Percentiles rank a stretch among this genome's conserved stretches.
phyloP scores from a whole-genome alignment of 1,139 yeast genomes.

The Meyerozyma elateridarum region DNA sequence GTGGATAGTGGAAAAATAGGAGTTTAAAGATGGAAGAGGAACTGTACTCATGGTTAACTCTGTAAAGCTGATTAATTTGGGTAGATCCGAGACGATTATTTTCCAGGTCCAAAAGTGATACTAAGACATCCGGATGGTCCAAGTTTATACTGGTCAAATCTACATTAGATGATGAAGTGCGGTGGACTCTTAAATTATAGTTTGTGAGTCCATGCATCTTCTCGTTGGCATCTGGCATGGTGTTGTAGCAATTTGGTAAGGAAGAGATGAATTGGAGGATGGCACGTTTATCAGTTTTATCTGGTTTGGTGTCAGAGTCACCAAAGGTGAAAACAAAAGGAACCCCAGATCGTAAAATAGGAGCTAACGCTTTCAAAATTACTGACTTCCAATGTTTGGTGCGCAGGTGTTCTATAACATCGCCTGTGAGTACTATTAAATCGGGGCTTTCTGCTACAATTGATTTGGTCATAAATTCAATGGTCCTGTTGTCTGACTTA shows the following conservation, averaged over 20 bases:
- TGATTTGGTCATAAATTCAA: conserved; percentile 25
- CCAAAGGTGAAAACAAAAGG: conserved; percentile 41
- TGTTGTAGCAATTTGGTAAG: conserved; percentile 37
- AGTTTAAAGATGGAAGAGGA: conserved; percentile 21
- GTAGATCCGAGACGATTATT: conserved; percentile 13
- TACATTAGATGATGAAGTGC: not conserved
- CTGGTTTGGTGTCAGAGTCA: conserved; percentile 19
- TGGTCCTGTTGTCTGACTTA: conserved; percentile 27
- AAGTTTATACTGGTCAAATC: conserved; percentile 5
- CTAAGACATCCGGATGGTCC: conserved; percentile 18
- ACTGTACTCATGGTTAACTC: conserved; percentile 7
- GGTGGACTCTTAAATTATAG: conserved; percentile 23
- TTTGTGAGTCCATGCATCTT: conserved; percentile 34
- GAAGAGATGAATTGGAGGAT: conserved; percentile 22
- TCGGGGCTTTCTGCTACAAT: conserved; percentile 29
- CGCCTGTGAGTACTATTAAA: conserved; percentile 40
- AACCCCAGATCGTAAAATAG: conserved; percentile 25
- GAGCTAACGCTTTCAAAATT: conserved; percentile 32
- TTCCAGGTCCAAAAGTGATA: conserved; percentile 19
- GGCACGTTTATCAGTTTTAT: conserved; percentile 6
- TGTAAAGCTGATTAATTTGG: conserved; percentile 10
- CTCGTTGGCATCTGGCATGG: conserved; percentile 12
- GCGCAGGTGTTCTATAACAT: conserved; percentile 27
- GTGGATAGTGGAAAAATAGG: conserved; percentile 48
- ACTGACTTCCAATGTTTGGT: conserved; percentile 28